Base-by-base conservation (phyloP, 2,329 filamentous ascomycete species). In the Emergomyces pasteurianus region DNA sequence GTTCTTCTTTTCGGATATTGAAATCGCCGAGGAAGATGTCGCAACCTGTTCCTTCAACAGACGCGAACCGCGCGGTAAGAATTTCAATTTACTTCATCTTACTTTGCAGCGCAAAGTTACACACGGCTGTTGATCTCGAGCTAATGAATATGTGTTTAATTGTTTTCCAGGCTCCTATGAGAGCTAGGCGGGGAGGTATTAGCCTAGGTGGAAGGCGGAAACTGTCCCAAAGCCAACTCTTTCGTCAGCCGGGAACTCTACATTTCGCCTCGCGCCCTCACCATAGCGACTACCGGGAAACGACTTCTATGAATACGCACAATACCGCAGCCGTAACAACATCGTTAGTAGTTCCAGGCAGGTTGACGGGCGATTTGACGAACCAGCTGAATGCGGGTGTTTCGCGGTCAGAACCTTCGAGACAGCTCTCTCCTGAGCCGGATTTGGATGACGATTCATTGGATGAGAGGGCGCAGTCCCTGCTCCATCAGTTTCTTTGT, bases 401-500 rank as follows among this genome's bases (percentile, higher is more conserved):
- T 36, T 36, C 34, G 23, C 52, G 16, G 10, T 5, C 36, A 21
- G 54, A 42, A 23, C 23, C 21, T 28, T 57, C 14, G 12, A 31
- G 34, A 31, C 18, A 16, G 8, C 23, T 28, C 38, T 46, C 38
- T 28, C 54, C 54, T 16, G 54, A 46, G 36, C 38, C 54, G 26
- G 54, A 28, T 56, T 26, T 42, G 21, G 54, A 57, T 7, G 23
- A 21, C 18, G 38, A 46, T 43, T 42, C 61, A 16, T 21, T 66
- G 18, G 60, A 64, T 31, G 65, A 65, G 58, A 68, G 67, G 47
- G 65, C 66, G 4, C 59, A 67, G 59, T 57, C 64, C 10, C 54
- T 72, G 18, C 66, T 72, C 21, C 66, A 67, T 10, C 66, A 65
- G 40, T 72, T 72, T 57, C 55, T 65, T 67, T 60, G 62, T 60